These are phyloP conservation scores for Priceomyces carsonii DNA, from an alignment of 805 yeast species.

Conservation along the genomic window DNA sequence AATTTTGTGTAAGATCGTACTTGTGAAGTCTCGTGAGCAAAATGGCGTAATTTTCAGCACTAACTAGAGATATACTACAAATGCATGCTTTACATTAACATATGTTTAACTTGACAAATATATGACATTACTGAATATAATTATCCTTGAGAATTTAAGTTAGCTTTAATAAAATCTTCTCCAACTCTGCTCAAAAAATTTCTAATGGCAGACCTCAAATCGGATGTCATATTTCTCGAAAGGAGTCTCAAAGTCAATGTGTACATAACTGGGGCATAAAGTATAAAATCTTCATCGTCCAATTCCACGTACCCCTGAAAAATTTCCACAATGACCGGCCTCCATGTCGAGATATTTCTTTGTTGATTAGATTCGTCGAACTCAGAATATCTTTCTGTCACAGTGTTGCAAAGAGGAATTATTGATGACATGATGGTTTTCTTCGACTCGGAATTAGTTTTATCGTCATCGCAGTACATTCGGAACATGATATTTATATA, in stretches of 20 bases:
- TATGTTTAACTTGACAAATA: neutral
- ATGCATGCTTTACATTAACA: neutral
- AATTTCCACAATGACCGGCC: conserved; percentile 89
- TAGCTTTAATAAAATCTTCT: conserved; percentile 29
- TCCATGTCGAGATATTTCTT: conserved; percentile 81
- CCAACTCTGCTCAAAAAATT: conserved; percentile 58
- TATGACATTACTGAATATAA: neutral
- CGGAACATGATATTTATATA: conserved; percentile 78
- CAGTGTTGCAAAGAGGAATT: conserved; percentile 66
- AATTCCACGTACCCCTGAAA: conserved; percentile 79
- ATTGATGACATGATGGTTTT: conserved; percentile 52
- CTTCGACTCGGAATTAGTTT: conserved; percentile 49
- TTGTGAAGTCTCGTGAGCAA: neutral
- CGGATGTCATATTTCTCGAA: conserved; percentile 60
- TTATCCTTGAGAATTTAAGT: neutral
- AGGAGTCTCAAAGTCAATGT: conserved; percentile 57
- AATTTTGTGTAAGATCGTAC: conserved; percentile 11
- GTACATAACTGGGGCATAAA: conserved; percentile 61
- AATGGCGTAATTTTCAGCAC: conserved; percentile 6
- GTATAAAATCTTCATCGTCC: conserved; percentile 67
- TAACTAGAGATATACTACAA: neutral
- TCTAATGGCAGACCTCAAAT: conserved; percentile 60
- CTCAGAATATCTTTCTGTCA: conserved; percentile 66
- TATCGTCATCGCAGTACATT: conserved; percentile 66
- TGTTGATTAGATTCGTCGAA: conserved; percentile 78